Evolutionary conservation across 129 eudicot species (phyloP).

Genomic region (Tagetes patula): DNA sequence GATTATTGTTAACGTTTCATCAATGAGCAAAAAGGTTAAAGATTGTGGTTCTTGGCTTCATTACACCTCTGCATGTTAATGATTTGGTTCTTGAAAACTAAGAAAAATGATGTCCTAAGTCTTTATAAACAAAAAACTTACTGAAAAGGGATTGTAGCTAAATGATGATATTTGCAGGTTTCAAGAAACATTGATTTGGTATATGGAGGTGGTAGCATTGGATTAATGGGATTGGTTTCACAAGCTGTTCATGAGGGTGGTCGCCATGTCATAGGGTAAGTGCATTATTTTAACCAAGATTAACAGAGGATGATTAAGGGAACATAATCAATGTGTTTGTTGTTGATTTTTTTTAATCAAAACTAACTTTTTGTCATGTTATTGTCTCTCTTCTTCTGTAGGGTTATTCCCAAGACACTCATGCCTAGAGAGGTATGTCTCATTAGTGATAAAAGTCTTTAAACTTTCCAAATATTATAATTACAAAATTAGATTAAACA

Average conservation of each 20-base stretch:
- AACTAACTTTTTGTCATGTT: conserved; percentile 77
- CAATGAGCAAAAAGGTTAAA: conserved; percentile 17
- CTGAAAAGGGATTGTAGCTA: neutral
- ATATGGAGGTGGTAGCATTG: conserved; percentile 99
- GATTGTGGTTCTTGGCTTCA: conserved; percentile 23
- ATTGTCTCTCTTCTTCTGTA: conserved; percentile 67
- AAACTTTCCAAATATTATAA: conserved; percentile 1
- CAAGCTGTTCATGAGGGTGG: conserved; percentile 99
- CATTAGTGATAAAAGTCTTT: conserved; percentile 9
- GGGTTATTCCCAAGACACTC: conserved; percentile 99
- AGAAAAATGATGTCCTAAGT: neutral
- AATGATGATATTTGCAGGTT: conserved; percentile 50
- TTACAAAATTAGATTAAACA: neutral
- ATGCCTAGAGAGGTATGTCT: conserved; percentile 99
- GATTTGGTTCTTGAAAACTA: neutral
- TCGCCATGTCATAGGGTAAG: conserved; percentile 94
- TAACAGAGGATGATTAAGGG: conserved; percentile 35
- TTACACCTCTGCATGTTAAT: conserved; percentile 23
- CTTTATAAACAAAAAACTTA: conserved; percentile 4
- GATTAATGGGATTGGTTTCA: conserved; percentile 94
- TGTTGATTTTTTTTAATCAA: conserved; percentile 31
- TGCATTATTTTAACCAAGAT: conserved; percentile 3
- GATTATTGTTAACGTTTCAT: conserved; percentile 20
- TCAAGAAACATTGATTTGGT: conserved; percentile 97
- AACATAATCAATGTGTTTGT: conserved; percentile 44